Percentiles rank a stretch among this genome's conserved stretches.
Conservation (phyloP, 2,329 filamentous ascomycete species). For the Clarireedia hainanense region DNA sequence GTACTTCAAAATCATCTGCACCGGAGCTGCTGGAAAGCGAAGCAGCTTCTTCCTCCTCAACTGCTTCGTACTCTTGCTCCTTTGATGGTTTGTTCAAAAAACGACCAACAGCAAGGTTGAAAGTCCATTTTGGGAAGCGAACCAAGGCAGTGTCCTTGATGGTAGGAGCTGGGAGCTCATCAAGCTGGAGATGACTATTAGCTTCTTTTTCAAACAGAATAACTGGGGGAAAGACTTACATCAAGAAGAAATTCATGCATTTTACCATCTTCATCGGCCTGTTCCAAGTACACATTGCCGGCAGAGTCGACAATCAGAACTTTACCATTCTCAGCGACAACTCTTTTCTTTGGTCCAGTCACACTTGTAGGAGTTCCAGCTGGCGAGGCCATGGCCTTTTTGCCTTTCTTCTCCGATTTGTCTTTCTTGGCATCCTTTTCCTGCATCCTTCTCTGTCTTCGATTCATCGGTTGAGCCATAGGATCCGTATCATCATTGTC, state of each 20-base stretch:
- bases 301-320: slow-evolving; percentile 84
- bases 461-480: slow-evolving; percentile 57
- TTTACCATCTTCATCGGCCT: slow-evolving; percentile 79
- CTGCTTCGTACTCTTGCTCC: slow-evolving; percentile 32
- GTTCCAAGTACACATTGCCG: slow-evolving; percentile 92
- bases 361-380: slow-evolving; percentile 37
- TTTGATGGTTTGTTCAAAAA: slow-evolving; percentile 34
- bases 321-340: slow-evolving; percentile 93
- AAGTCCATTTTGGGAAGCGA: slow-evolving; percentile 69
- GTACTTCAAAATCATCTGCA: slow-evolving; percentile 53
- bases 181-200: slow-evolving; percentile 42
- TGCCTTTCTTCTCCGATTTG: slow-evolving; percentile 49
- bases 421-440: slow-evolving; percentile 75
- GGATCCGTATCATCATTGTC: slow-evolving; percentile 40
- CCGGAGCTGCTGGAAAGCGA: slow-evolving; percentile 49
- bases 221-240: slow-evolving; percentile 43
- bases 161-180: slow-evolving; percentile 71
- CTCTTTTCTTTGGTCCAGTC: slow-evolving; percentile 73
- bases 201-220: too few relatives aligned
- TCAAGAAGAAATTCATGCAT: slow-evolving; percentile 81
- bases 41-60: slow-evolving; percentile 35
- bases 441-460: slow-evolving; percentile 80
- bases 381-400: slow-evolving; percentile 38
- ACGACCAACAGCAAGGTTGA: slow-evolving; percentile 47
- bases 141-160: slow-evolving; percentile 76